phyloP scores from a whole-genome alignment of 2,329 filamentous ascomycete genomes.

The Colletotrichum acutatum region DNA sequence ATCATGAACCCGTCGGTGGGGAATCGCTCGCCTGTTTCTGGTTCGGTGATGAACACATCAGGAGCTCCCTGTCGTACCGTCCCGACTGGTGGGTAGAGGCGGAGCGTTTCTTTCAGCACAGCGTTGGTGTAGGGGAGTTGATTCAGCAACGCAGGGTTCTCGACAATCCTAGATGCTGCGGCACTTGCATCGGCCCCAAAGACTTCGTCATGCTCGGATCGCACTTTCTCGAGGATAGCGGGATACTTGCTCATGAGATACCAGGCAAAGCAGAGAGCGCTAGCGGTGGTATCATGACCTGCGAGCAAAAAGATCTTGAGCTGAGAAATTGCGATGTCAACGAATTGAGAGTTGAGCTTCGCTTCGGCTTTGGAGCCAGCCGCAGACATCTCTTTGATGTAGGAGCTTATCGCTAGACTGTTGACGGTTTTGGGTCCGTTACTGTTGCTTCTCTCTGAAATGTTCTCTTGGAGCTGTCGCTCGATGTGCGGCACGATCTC shows the following conservation, averaged over 20 bases:
- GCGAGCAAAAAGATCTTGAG: constrained; percentile 47
- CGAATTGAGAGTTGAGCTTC: constrained; percentile 3
- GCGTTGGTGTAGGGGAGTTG: constrained; percentile 62
- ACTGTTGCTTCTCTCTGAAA: neutral
- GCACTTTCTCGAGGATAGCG: constrained; percentile 36
- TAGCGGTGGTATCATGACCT: constrained; percentile 46
- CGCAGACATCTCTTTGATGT: neutral
- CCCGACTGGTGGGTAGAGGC: constrained; percentile 60
- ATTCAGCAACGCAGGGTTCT: constrained; percentile 58
- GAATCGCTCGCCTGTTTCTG: constrained; percentile 52
- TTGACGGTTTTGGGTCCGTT: constrained; percentile 38
- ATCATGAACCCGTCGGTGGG: constrained; percentile 50
- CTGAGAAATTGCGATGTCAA: constrained; percentile 38
- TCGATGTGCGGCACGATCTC: constrained; percentile 7
- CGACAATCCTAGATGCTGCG: constrained; percentile 51
- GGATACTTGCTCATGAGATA: constrained; percentile 40
- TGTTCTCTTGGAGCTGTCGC: neutral
- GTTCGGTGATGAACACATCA: constrained; percentile 52
- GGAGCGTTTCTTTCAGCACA: constrained; percentile 63
- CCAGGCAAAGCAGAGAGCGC: constrained; percentile 41
- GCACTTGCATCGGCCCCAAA: constrained; percentile 54
- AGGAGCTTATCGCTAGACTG: constrained; percentile 35
- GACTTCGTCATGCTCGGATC: constrained; percentile 50
- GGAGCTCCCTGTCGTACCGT: constrained; percentile 49
- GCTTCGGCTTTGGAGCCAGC: neutral